Base-by-base conservation (phyloP, 2,329 filamentous ascomycete genomes). In the Cadophora luteo-olivacea region DNA sequence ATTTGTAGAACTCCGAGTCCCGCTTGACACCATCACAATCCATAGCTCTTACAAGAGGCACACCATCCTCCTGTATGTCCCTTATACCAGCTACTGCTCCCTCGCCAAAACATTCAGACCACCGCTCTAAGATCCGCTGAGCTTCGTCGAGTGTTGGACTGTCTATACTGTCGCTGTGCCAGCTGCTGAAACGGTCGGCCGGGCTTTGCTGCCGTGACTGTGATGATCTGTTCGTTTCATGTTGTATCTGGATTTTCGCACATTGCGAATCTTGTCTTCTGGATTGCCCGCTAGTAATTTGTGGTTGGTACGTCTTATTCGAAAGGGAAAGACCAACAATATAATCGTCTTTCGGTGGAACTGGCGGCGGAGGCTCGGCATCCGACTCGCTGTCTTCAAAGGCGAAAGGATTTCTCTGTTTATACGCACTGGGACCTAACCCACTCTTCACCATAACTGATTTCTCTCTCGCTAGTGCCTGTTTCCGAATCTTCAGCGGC, bases 401-500 rank as follows among this genome's bases (percentile, higher is more conserved):
- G 2, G n/a, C 48, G 14, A 38, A 64, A 19, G 61, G 61, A 25
- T 54, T 64, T 11, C 22, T 24, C 8, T 32, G 12, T n/a, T 16
- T 38, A 36, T 36, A 38, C 14, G 33, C n/a, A 5, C 19, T n/a
- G 11, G 32, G 33, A n/a, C 36, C 36, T 3, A 41, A n/a, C 22
- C 12, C 41, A 29, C 6, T 7, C 19, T 22, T 22, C n/a, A 49
- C 12, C 29, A 29, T 29, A 5, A 29, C 29, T 4, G 22, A 33
- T 19, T 55, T 14, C 52, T 57, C 52, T 19, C 6, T 29, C 9
- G 36, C 49, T 36, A 29, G 22, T 4, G 65, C 22, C 16, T 48
- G 51, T 24, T 69, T 69, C 14, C 32, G 32, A 41, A 70, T 67
- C 29, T 72, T 70, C 24, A 69, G 51, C 4, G 71, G 68, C 8